Conservation (phyloP, 129 eudicot genomes). For the Lactuca saligna region DNA sequence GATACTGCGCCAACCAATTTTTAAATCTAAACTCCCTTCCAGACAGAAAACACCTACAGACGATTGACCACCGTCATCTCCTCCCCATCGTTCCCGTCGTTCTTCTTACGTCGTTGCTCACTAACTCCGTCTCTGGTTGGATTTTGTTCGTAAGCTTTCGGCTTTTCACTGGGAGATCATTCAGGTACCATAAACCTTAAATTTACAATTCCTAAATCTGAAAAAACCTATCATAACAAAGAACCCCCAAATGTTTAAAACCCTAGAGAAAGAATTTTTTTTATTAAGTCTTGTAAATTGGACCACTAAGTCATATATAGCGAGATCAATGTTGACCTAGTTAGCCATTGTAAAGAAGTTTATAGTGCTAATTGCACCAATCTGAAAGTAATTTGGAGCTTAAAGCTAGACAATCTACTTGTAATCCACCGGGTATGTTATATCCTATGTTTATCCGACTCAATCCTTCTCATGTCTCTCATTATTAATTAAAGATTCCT, state of each 20-base stretch:
- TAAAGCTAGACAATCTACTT: no score
- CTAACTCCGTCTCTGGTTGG: conserved; percentile 4
- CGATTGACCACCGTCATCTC: conserved; percentile 14
- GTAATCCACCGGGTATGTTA: no score
- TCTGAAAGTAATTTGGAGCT: background rate
- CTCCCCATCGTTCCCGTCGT: conserved; percentile 14
- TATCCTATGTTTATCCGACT: no score
- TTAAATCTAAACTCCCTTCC: background rate
- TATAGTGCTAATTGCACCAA: conserved; percentile 8
- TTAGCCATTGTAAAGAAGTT: background rate
- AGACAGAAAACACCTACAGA: background rate
- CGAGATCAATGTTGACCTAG: conserved; percentile 8
- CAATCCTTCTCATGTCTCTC: no score
- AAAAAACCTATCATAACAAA: background rate
- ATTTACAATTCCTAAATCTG: background rate
- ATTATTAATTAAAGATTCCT: background rate
- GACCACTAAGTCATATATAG: background rate
- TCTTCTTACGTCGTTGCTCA: conserved; percentile 12
- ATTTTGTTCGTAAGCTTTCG: background rate
- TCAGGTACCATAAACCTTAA: conserved; percentile 24
- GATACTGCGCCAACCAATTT: conserved; percentile 12
- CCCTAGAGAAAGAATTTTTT: conserved; percentile 7
- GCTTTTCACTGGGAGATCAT: conserved; percentile 11
- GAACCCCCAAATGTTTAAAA: conserved; percentile 23
- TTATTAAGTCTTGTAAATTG: background rate